A percentile compares a stretch with the other conserved stretches of the same genome.
Evolutionary conservation across 768 basidiomycete species (phyloP).

Genomic region (Nidularia sp.): DNA sequence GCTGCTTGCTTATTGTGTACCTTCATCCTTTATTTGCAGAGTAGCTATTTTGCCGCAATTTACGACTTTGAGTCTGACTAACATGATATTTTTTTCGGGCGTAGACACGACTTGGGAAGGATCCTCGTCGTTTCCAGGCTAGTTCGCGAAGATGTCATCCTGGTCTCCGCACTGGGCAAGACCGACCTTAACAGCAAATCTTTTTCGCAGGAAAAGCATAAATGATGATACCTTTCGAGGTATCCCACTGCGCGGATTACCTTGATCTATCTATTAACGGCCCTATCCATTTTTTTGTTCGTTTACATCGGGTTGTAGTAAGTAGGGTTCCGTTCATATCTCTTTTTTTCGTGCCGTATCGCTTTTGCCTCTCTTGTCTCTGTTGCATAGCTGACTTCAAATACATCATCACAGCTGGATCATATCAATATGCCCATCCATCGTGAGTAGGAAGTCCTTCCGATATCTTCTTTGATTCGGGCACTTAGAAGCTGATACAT

Average conservation of each 20-base stretch:
- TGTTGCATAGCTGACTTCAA: neutral
- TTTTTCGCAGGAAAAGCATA: neutral
- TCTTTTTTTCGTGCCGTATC: conserved; percentile 11
- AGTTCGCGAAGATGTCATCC: conserved; percentile 13
- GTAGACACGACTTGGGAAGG: conserved; percentile 9
- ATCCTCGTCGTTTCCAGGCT: conserved; percentile 13
- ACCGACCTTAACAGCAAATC: conserved; percentile 1
- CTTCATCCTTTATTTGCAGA: neutral
- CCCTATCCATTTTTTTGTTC: conserved; percentile 2
- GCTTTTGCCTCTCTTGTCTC: conserved; percentile 1
- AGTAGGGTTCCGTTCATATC: conserved; percentile 13
- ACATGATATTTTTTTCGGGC: conserved; percentile 6
- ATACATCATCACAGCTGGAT: conserved; percentile 8
- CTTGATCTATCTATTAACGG: neutral
- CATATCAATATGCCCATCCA: conserved; percentile 10
- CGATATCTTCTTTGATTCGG: neutral
- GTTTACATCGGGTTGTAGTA: conserved; percentile 16
- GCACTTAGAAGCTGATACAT: too few relatives aligned
- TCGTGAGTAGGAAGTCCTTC: conserved; percentile 4
- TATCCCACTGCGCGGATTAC: neutral
- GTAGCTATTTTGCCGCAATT: conserved; percentile 11
- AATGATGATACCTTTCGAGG: neutral
- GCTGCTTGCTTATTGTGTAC: neutral
- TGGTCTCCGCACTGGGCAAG: conserved; percentile 13
- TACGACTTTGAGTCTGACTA: conserved; percentile 11